Percentiles rank a stretch among this genome's conserved stretches.
These are phyloP conservation scores for Chenopodium berlandieri DNA, from an alignment of 148 eudicot species.

Conservation along the genomic window DNA sequence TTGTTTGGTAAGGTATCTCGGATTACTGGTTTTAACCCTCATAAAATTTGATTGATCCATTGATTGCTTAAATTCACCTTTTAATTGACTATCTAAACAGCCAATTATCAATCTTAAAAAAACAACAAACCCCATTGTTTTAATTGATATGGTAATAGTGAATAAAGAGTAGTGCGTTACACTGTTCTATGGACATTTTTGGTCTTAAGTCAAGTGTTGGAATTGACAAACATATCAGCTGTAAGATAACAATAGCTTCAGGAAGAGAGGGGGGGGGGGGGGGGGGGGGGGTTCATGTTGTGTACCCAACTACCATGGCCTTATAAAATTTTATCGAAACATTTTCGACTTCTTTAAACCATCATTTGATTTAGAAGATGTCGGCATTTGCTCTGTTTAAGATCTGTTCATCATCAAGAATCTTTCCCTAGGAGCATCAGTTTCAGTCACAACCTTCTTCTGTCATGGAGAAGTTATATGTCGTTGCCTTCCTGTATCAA, in stretches of 20 bases:
- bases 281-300: background rate
- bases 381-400: background rate
- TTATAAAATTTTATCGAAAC: background rate
- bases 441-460: background rate
- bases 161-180: background rate
- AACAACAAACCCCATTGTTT: background rate
- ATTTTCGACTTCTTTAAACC: background rate
- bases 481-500: background rate
- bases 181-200: background rate
- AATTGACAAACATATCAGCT: background rate
- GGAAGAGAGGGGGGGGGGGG: background rate
- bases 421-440: no score
- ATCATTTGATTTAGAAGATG: background rate
- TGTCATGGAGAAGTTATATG: background rate
- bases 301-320: background rate
- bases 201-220: background rate
- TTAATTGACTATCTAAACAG: background rate
- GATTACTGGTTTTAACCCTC: background rate
- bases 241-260: background rate
- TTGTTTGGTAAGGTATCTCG: background rate
- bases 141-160: background rate
- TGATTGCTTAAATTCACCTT: background rate
- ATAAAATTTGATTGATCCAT: background rate
- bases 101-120: background rate
- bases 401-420: background rate